Evolutionary conservation across 1,284 basidiomycete genomes (phyloP).

Genomic region (Wallemia ichthyophaga): DNA sequence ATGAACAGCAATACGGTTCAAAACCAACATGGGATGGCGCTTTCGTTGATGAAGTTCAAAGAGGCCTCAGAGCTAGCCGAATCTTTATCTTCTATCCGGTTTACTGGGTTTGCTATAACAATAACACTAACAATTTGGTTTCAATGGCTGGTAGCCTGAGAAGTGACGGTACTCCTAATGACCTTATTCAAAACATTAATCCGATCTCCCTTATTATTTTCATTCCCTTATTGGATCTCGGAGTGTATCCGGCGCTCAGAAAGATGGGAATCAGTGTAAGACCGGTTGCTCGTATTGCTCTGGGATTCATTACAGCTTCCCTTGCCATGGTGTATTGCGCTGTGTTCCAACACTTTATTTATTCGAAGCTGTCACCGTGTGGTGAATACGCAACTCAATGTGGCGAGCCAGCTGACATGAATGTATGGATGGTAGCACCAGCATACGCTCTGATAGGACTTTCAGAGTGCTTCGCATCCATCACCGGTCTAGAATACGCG

Average conservation of each 20-base stretch:
- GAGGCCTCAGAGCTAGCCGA: constrained; percentile 51
- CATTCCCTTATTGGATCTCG: constrained; percentile 5
- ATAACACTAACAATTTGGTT: constrained; percentile 45
- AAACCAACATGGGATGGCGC: constrained; percentile 26
- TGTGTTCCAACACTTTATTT: constrained; percentile 37
- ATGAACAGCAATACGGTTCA: constrained; percentile 6
- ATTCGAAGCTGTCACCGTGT: constrained; percentile 31
- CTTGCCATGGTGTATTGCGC: constrained; percentile 30
- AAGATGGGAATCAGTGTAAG: constrained; percentile 16
- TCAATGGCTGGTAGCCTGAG: constrained; percentile 23
- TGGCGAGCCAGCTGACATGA: constrained; percentile 25
- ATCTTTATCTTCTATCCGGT: constrained; percentile 47
- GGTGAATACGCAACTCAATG: constrained; percentile 24
- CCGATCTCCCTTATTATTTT: constrained; percentile 32
- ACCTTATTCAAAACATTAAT: constrained; percentile 47
- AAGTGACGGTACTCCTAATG: constrained; percentile 45
- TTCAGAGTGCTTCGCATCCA: constrained; percentile 42
- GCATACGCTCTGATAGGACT: constrained; percentile 26
- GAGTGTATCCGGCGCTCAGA: constrained; percentile 6
- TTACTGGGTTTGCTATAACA: constrained; percentile 39
- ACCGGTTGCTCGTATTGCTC: constrained; percentile 17
- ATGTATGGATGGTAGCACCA: constrained; percentile 38
- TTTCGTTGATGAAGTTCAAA: constrained; percentile 54
- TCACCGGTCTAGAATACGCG: constrained; percentile 53
- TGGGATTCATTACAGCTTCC: constrained; percentile 32